Evolutionary conservation across 2,329 filamentous ascomycete species (phyloP).

Genomic region (Colletotrichum agaves): DNA sequence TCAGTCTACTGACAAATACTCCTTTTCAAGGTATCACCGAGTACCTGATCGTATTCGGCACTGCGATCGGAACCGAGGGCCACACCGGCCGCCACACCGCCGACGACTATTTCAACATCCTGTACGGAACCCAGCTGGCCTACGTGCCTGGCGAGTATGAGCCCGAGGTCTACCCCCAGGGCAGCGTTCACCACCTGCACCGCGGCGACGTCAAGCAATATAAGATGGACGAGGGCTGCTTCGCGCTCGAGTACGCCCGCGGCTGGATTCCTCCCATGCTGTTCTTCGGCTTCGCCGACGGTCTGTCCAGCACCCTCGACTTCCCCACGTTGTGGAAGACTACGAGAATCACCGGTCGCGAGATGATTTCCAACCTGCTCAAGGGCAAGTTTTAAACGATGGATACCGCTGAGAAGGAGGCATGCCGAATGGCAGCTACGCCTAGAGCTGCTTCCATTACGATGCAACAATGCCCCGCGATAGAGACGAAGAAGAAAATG

Average conservation of each 20-base stretch:
- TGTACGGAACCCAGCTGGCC: conserved; percentile 80
- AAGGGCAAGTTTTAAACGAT: conserved; percentile 72
- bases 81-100: conserved; percentile 90
- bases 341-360: conserved; percentile 75
- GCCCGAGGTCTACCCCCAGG: conserved; percentile 76
- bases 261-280: conserved; percentile 96
- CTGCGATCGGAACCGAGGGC: conserved; percentile 85
- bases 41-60: conserved; percentile 90
- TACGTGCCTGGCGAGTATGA: conserved; percentile 76
- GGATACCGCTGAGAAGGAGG: background rate
- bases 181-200: conserved; percentile 76
- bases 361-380: conserved; percentile 81
- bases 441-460: background rate
- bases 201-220: conserved; percentile 84
- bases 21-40: conserved; percentile 74
- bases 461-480: background rate
- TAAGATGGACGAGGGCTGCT: conserved; percentile 80
- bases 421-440: background rate
- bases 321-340: conserved; percentile 87
- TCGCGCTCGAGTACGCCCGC: conserved; percentile 84
- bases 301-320: conserved; percentile 82
- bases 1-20: conserved; percentile 8
- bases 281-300: conserved; percentile 88
- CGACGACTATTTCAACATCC: conserved; percentile 95
- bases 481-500: background rate